These are phyloP conservation scores for Lentinus brumalis DNA, from an alignment of 768 basidiomycete genomes.

Conservation along the genomic window DNA sequence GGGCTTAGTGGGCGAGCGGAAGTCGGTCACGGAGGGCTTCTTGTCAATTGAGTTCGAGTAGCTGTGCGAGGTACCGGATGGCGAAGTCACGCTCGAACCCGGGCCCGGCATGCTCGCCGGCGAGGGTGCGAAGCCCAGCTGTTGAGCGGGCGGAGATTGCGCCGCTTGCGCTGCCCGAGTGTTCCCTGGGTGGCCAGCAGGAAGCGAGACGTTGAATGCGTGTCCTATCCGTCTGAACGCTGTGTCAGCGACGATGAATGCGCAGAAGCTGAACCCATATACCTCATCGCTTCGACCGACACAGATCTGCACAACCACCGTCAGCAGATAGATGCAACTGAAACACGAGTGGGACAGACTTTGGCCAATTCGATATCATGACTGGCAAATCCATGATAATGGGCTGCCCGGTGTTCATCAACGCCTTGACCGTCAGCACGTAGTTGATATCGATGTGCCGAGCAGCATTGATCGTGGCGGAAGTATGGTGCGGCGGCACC, in stretches of 20 bases:
- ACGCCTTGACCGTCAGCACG: constrained; percentile 72
- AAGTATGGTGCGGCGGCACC: constrained; percentile 73
- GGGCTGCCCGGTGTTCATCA: constrained; percentile 67
- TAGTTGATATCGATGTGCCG: constrained; percentile 88
- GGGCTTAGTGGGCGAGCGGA: constrained; percentile 16
- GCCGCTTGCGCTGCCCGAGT: neutral
- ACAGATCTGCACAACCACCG: constrained; percentile 52
- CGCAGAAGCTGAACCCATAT: neutral
- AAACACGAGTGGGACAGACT: constrained; percentile 47
- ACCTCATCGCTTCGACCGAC: constrained; percentile 70
- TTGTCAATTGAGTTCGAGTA: constrained; percentile 18
- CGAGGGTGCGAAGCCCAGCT: constrained; percentile 8
- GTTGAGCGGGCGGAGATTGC: neutral
- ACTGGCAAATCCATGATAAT: constrained; percentile 76
- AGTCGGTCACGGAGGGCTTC: constrained; percentile 7
- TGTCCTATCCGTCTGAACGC: constrained; percentile 48
- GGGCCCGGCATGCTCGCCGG: constrained; percentile 1
- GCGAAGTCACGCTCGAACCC: neutral
- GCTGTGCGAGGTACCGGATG: constrained; percentile 20
- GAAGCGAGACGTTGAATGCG: constrained; percentile 43
- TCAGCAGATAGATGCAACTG: neutral
- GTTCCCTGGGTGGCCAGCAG: neutral
- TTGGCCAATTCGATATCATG: constrained; percentile 84
- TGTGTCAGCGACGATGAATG: neutral
- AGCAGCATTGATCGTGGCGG: constrained; percentile 80